Conservation (phyloP, 164 flowering plant genomes). For the Tetracentron sinense region DNA sequence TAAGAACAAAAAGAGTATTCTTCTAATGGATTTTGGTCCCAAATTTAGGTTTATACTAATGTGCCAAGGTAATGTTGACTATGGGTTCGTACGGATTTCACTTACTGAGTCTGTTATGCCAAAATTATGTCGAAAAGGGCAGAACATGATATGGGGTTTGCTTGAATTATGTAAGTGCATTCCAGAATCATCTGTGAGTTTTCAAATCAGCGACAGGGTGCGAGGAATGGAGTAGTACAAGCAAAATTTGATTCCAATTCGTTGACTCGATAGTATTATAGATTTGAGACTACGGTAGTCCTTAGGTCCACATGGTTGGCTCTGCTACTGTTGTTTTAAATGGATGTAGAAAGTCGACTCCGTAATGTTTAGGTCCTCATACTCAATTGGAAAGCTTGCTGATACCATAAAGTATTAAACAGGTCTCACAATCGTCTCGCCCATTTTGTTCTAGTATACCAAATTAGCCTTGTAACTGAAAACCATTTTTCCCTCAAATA, state of each 20-base stretch:
- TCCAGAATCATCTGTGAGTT: background rate
- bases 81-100: background rate
- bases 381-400: background rate
- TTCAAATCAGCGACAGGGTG: background rate
- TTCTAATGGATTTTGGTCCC: background rate
- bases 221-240: too few species aligned
- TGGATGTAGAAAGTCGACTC: background rate
- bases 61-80: background rate
- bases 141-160: background rate
- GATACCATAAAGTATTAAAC: background rate
- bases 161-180: background rate
- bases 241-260: too few species aligned
- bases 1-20: background rate
- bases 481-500: too few species aligned
- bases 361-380: background rate
- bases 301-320: too few species aligned
- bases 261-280: too few species aligned
- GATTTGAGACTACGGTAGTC: too few species aligned
- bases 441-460: too few species aligned
- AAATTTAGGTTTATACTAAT: too few species aligned
- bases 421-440: background rate
- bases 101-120: background rate
- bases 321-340: too few species aligned
- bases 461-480: too few species aligned
- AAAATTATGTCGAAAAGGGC: background rate